Conservation (phyloP, 805 yeast genomes). For the Saturnispora gosingensis region DNA sequence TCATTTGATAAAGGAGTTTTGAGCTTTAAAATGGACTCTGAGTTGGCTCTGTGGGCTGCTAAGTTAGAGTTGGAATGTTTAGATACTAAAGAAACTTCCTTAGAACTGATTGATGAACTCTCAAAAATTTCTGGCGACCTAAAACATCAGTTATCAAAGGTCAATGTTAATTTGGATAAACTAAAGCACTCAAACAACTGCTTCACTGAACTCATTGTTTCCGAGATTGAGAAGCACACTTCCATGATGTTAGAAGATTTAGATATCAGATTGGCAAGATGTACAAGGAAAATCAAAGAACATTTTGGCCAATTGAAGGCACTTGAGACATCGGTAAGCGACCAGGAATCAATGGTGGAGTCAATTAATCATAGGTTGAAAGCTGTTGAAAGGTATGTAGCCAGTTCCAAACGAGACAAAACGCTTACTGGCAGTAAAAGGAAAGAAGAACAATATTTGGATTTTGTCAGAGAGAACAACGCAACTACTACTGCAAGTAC, state of each 20-base stretch:
- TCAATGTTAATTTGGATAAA: constrained; percentile 4
- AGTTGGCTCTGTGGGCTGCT: constrained; percentile 36
- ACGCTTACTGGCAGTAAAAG: background rate
- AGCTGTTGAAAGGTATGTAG: background rate
- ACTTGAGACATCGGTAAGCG: background rate
- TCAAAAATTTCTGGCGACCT: constrained; percentile 11
- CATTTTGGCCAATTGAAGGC: background rate
- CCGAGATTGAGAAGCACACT: constrained; percentile 1
- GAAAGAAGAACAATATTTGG: background rate
- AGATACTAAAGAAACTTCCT: constrained; percentile 30
- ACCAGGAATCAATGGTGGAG: background rate
- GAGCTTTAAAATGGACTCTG: constrained; percentile 22
- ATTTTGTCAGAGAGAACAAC: background rate
- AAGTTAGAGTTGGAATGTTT: constrained; percentile 40
- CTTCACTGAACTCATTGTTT: constrained; percentile 1
- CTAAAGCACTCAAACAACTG: constrained; percentile 3
- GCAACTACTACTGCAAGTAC: background rate
- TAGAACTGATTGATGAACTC: constrained; percentile 9
- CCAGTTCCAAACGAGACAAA: background rate
- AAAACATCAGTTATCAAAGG: constrained; percentile 4
- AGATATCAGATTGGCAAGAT: background rate
- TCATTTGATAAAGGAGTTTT: background rate
- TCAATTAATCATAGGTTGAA: background rate
- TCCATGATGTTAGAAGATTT: constrained; percentile 2
- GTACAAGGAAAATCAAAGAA: background rate